These are phyloP conservation scores for Dissophora ornata DNA, from an alignment of 192 early-diverging fungal genomes.

Conservation along the genomic window DNA sequence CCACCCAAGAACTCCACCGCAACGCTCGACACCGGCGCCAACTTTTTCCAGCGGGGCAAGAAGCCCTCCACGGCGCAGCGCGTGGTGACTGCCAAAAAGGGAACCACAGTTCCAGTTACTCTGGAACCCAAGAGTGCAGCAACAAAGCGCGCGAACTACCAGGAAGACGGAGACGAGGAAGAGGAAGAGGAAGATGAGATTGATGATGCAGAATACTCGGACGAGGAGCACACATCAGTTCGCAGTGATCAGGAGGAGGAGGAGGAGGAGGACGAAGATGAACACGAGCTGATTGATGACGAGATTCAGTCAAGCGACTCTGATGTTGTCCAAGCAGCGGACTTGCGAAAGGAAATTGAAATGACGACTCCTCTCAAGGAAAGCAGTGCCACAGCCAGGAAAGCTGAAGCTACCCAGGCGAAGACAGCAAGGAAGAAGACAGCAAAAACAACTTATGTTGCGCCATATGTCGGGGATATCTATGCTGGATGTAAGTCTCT, in stretches of 20 bases:
- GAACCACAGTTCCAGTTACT: background rate
- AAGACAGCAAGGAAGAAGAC: slow-evolving; percentile 1
- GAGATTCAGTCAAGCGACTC: slow-evolving; percentile 30
- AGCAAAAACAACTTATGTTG: slow-evolving; percentile 3
- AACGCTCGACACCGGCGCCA: background rate
- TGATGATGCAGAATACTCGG: slow-evolving; percentile 23
- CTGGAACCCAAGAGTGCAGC: background rate
- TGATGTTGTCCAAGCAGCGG: slow-evolving; percentile 1
- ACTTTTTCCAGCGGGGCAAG: slow-evolving; percentile 43
- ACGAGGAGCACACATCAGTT: slow-evolving; percentile 5
- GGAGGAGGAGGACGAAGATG: slow-evolving; percentile 8
- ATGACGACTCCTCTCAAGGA: background rate
- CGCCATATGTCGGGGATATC: slow-evolving; percentile 37
- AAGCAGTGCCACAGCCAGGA: background rate
- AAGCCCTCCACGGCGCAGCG: slow-evolving; percentile 25
- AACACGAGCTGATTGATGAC: slow-evolving; percentile 4
- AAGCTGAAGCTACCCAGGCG: background rate
- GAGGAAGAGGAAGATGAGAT: slow-evolving; percentile 15
- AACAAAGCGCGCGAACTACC: background rate
- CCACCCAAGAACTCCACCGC: slow-evolving; percentile 23
- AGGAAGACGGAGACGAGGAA: background rate
- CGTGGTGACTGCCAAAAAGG: slow-evolving; percentile 24
- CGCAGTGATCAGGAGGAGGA: slow-evolving; percentile 15
- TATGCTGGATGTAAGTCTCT: slow-evolving; percentile 35
- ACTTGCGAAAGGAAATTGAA: background rate